Evolutionary conservation across 352 stramenopile genomes (phyloP).

Genomic region (Phytophthora sojae): DNA sequence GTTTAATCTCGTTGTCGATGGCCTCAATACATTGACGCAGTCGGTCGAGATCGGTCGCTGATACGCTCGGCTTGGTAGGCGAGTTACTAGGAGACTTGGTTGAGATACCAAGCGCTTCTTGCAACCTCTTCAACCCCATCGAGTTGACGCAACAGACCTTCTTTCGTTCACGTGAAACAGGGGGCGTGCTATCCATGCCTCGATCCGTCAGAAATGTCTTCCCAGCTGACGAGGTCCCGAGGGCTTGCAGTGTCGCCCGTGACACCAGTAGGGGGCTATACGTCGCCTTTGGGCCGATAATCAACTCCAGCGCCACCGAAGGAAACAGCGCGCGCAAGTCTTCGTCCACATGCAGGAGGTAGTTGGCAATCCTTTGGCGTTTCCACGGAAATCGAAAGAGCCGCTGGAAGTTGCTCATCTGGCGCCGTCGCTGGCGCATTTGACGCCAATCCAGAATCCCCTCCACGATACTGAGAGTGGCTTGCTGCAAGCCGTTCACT

Average conservation of each 20-base stretch:
- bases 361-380: conserved; percentile 47
- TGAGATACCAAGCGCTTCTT: conserved; percentile 10
- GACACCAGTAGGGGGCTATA: conserved; percentile 61
- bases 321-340: conserved; percentile 55
- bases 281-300: conserved; percentile 41
- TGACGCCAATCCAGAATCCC: conserved; percentile 55
- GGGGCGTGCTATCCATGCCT: neutral
- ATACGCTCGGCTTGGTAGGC: conserved; percentile 6
- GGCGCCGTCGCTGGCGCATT: conserved; percentile 33
- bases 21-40: conserved; percentile 42
- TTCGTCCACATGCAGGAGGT: conserved; percentile 51
- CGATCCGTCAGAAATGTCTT: conserved; percentile 67
- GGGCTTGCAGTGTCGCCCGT: conserved; percentile 20
- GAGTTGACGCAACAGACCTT: conserved; percentile 5
- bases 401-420: conserved; percentile 51
- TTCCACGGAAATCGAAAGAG: conserved; percentile 60
- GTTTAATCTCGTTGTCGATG: conserved; percentile 47
- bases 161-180: neutral
- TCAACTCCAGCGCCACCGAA: conserved; percentile 41
- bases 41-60: conserved; percentile 17
- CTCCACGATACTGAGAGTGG: conserved; percentile 49
- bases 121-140: conserved; percentile 8
- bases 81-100: neutral
- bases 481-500: conserved; percentile 32
- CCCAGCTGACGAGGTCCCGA: conserved; percentile 31